These are phyloP conservation scores for Ophidiomyces ophidiicola DNA, from an alignment of 2,329 filamentous ascomycete species.

Conservation along the genomic window DNA sequence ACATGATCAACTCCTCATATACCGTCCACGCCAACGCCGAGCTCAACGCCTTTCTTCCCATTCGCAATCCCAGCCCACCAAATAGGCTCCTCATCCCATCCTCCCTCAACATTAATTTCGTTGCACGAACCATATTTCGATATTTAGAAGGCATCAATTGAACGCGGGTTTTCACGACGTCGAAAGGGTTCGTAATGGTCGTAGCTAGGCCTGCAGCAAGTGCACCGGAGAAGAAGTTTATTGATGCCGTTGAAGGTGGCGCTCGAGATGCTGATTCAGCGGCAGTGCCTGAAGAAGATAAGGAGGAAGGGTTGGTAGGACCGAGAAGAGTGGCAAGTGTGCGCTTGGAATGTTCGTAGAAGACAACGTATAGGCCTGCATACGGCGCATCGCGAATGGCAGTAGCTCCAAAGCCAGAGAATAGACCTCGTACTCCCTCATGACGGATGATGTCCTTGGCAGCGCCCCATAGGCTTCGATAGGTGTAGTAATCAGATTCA, in stretches of 20 bases:
- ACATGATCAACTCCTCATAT: conserved; percentile 82
- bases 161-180: conserved; percentile 88
- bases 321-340: conserved; percentile 21
- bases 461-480: conserved; percentile 62
- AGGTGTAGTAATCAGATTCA: conserved; percentile 75
- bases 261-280: neutral
- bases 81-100: conserved; percentile 72
- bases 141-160: conserved; percentile 80
- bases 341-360: conserved; percentile 58
- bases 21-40: conserved; percentile 95
- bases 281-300: neutral
- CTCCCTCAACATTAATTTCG: conserved; percentile 62
- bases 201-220: conserved; percentile 73
- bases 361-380: conserved; percentile 83
- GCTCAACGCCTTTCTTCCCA: conserved; percentile 82
- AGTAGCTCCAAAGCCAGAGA: conserved; percentile 86
- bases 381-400: conserved; percentile 92
- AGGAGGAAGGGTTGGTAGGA: conserved; percentile 9
- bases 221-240: conserved; percentile 78
- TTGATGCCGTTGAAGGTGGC: conserved; percentile 39
- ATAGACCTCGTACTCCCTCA: conserved; percentile 73
- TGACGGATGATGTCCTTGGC: conserved; percentile 58
- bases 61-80: conserved; percentile 72
- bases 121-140: conserved; percentile 67
- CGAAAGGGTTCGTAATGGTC: conserved; percentile 87